Evolutionary conservation across 345 rosid species (phyloP).

Genomic region (Turritis glabra): DNA sequence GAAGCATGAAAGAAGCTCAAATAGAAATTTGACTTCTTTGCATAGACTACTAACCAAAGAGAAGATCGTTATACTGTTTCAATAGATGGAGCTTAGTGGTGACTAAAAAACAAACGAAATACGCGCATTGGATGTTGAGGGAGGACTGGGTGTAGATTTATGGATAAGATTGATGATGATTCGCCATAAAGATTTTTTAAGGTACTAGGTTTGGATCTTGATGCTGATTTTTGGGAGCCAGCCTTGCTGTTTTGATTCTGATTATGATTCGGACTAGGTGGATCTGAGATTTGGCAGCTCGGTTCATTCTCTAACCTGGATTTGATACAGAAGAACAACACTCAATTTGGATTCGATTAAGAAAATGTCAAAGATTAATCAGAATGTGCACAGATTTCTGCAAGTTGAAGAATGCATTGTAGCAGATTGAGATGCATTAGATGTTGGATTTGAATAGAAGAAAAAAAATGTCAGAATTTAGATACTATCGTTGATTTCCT

Average conservation of each 20-base stretch:
- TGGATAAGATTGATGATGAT: background rate
- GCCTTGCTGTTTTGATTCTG: constrained; percentile 2
- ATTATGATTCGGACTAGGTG: background rate
- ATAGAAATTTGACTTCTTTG: background rate
- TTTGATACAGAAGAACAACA: constrained; percentile 6
- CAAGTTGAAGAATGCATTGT: background rate
- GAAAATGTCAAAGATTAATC: background rate
- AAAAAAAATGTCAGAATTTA: background rate
- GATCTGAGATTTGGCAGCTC: background rate
- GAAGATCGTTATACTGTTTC: background rate
- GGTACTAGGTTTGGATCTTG: background rate
- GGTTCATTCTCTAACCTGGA: background rate
- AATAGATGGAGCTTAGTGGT: background rate
- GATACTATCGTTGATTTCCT: no score
- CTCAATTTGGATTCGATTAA: background rate
- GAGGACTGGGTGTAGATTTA: background rate
- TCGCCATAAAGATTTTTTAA: background rate
- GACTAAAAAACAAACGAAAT: background rate
- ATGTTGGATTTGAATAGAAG: background rate
- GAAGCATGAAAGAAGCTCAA: background rate
- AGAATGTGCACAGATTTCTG: background rate
- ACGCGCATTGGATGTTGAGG: background rate
- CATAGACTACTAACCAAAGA: background rate
- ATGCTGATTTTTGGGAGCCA: background rate
- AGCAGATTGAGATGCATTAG: background rate